Evolutionary conservation across 2,329 filamentous ascomycete genomes (phyloP), one percentile per base, ranked within the genome.

Genomic region (Capronia americana): DNA sequence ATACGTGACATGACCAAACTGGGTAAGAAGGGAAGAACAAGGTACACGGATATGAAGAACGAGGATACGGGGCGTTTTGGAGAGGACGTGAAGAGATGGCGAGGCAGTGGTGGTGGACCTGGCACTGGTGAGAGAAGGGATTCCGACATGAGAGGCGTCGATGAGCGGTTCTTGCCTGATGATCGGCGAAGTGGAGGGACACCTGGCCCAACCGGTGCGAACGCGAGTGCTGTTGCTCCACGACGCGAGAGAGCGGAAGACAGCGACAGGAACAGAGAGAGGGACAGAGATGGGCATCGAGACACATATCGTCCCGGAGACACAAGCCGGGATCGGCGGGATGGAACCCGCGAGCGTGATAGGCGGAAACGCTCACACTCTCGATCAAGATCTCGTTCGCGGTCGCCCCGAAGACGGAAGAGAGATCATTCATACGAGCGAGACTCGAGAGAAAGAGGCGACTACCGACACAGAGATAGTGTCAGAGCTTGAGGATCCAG

Each of bases 61-160:
- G 94, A 99, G 79, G 95, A 99, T 79, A 99, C 95, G 0, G 95
- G 95, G 0, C 83, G 86, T 32, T 97, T 93, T 90, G 94, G 80
- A 4, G 77, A 79, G 23, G 85, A 85, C 28, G 86, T 87, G 69
- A 82, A 78, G 63, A 75, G 79, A 57, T 72, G 71, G 69, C 67
- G 61, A 24, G 69, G 71, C 4, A 66, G 67, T 68, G 66, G 72
- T 72, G 63, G 73, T 34, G 69, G 72, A 50, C 74, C 77, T 10
- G 72, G 72, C 10, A 62, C 68, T 20, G 64, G 63, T 20, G 70
- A 60, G 23, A 67, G 46, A 3, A 61, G 57, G 3, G 63, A 78
- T 56, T 76, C 73, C 3, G 73, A 77, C 34, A 74, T 77, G 4
- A 69, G 77, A 58, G 80, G 78, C 12, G 72, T 82, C 4, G 81